A percentile compares a stretch with the other conserved stretches of the same genome.
phyloP scores from a whole-genome alignment of 1,284 basidiomycete genomes.

The Puccinia novopanici region DNA sequence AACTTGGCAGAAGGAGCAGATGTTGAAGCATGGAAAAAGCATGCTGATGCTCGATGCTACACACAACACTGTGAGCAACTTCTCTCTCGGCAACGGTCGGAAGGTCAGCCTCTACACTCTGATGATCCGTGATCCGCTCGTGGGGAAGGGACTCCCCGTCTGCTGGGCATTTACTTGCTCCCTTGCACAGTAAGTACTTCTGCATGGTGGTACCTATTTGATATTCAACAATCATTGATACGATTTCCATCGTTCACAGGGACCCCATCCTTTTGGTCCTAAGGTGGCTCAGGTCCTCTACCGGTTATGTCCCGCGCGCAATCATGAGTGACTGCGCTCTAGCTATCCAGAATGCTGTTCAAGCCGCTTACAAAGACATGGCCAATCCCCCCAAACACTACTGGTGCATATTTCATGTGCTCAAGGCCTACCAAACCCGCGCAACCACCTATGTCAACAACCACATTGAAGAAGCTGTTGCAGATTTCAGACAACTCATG shows the following conservation, averaged over 20 bases:
- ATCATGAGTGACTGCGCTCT: background rate
- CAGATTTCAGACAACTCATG: background rate
- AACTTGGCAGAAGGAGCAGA: background rate
- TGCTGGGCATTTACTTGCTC: too few relatives aligned
- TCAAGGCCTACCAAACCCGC: background rate
- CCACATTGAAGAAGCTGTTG: background rate
- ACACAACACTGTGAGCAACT: background rate
- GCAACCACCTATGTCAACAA: background rate
- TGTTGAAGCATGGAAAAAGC: background rate
- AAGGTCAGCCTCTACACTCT: slow-evolving; percentile 13
- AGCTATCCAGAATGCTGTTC: background rate
- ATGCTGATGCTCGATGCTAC: background rate
- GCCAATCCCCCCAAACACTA: background rate
- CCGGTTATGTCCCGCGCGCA: background rate
- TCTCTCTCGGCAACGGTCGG: background rate
- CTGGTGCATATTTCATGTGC: background rate
- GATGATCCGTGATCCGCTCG: background rate
- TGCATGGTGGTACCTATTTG: background rate
- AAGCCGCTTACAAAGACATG: too few relatives aligned
- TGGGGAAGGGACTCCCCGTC: too few relatives aligned
- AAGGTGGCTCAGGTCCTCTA: background rate
- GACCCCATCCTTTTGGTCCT: too few relatives aligned
- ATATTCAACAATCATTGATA: too few relatives aligned
- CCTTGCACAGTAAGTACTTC: background rate
- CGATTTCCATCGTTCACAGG: too few relatives aligned